Base-by-base conservation (phyloP, 495 filamentous ascomycete species). In the Lophium mytilinum region DNA sequence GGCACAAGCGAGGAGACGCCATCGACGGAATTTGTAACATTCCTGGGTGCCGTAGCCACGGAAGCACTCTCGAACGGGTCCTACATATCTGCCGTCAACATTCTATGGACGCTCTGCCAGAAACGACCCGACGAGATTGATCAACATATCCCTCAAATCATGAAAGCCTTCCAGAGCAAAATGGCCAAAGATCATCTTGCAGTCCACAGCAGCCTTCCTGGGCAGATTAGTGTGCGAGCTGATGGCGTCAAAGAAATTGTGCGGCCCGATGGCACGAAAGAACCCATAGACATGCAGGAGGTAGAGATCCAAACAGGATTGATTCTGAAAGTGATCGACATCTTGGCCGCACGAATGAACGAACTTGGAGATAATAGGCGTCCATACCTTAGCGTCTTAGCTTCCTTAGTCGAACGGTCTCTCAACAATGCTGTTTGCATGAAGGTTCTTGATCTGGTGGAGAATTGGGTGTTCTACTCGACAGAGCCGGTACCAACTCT, bases 401-500 rank as follows among this genome's bases (percentile, higher is more conserved):
- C 94, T 5, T 89, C 89, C 33, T 78, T 99, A 5, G 90, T 99
- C 12, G 94, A 99, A 71, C 91, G 93, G 59, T 97, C 94, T 1
- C 76, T 84, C 65, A 92, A 89, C 64, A 84, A 83, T 51, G 77
- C 80, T 33, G 78, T 99, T 8, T 97, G 94, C 70, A 82, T 84
- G 61, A 95, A 94, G 73, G 89, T 99, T 42, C 73, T 99, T 9
- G 82, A 86, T 21, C 92, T 97, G 80, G 91, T 96, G n/a, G 90
- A 95, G 65, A 75, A 75, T 4, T 99, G 94, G 94, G 86, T 97
- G 11, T 97, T 99, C 78, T 80, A 88, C 52, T 90, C 89, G 1
- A 88, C 86, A 34, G 91, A 95, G 55, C 87, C 88, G 4, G 95
- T 91, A 80, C 94, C 94, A 2, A 96, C 92, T 0, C 74, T 97